These are phyloP conservation scores for Aspergillus uvarum DNA, from an alignment of 2,329 filamentous ascomycete species.

Conservation along the genomic window DNA sequence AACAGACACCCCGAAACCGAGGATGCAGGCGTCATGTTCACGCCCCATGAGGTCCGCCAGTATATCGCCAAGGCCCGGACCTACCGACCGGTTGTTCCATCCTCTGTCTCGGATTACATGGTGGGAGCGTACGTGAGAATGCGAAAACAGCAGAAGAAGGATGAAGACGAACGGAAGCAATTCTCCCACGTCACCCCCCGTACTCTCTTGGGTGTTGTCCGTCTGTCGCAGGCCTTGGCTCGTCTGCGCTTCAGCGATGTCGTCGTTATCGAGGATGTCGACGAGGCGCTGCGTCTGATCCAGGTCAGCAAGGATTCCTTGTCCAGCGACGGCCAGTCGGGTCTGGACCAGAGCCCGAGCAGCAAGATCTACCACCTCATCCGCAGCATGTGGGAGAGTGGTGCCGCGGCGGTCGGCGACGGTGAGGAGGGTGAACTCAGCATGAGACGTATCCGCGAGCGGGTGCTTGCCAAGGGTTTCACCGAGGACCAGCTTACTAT, in stretches of 20 bases:
- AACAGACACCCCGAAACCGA: conserved; percentile 82
- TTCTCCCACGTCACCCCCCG: conserved; percentile 93
- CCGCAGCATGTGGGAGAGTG: conserved; percentile 79
- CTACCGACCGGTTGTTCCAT: conserved; percentile 82
- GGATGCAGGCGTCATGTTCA: conserved; percentile 72
- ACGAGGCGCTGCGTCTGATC: conserved; percentile 86
- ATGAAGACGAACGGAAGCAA: conserved; percentile 86
- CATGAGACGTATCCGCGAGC: conserved; percentile 82
- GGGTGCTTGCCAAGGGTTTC: conserved; percentile 94
- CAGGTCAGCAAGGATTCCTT: conserved; percentile 93
- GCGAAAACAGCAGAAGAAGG: conserved; percentile 85
- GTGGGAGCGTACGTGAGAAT: conserved; percentile 94
- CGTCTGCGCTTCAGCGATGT: conserved; percentile 83
- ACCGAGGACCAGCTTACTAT: conserved; percentile 88
- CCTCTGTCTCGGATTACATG: conserved; percentile 89
- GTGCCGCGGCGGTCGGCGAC: conserved; percentile 74
- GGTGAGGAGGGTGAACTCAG: conserved; percentile 74
- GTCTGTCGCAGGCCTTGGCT: conserved; percentile 89
- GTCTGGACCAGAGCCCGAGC: conserved; percentile 73
- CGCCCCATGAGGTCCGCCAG: conserved; percentile 88
- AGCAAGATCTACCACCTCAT: conserved; percentile 95
- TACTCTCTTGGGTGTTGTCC: conserved; percentile 88
- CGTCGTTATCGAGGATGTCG: conserved; percentile 89
- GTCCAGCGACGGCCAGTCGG: conserved; percentile 65
- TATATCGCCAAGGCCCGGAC: conserved; percentile 92